Percentiles rank a stretch among this genome's conserved stretches.
phyloP scores from a whole-genome alignment of 495 filamentous ascomycete genomes.

The Baudoinia panamericana region DNA sequence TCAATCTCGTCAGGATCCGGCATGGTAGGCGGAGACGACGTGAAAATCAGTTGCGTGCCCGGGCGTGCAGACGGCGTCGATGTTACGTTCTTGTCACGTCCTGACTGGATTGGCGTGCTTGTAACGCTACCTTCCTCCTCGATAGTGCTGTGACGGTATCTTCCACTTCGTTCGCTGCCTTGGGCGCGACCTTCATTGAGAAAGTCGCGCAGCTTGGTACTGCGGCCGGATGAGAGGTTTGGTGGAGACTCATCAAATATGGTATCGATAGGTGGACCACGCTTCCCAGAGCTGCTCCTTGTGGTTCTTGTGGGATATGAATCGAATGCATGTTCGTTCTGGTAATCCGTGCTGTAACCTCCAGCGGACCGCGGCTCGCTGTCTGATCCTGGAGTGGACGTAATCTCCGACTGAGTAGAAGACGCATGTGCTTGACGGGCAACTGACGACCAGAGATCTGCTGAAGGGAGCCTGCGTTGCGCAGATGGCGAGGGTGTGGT shows the following conservation, averaged over 20 bases:
- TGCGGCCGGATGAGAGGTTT: conserved; percentile 26
- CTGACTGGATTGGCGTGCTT: conserved; percentile 39
- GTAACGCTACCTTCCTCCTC: conserved; percentile 52
- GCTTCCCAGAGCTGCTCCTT: conserved; percentile 38
- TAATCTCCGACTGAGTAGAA: conserved; percentile 42
- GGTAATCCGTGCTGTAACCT: conserved; percentile 74
- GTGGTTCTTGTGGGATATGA: conserved; percentile 75
- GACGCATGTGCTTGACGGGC: conserved; percentile 19
- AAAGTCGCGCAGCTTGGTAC: conserved; percentile 37
- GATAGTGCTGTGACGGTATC: conserved; percentile 40
- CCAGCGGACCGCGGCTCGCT: conserved; percentile 64
- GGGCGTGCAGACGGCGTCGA: conserved; percentile 14
- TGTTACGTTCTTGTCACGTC: conserved; percentile 13
- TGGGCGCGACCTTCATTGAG: conserved; percentile 35
- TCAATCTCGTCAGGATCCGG: conserved; percentile 27
- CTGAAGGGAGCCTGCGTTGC: conserved; percentile 9
- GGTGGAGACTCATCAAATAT: conserved; percentile 74
- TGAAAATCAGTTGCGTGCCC: conserved; percentile 3
- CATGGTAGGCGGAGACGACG: conserved; percentile 13
- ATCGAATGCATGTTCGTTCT: conserved; percentile 85
- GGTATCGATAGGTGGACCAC: conserved; percentile 57
- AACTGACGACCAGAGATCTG: neutral
- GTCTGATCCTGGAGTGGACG: conserved; percentile 56
- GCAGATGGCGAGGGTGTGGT: conserved; percentile 3
- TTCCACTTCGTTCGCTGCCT: conserved; percentile 23